Evolutionary conservation across 163 green algal genomes (phyloP).

Genomic region (Prototheca cutis): DNA sequence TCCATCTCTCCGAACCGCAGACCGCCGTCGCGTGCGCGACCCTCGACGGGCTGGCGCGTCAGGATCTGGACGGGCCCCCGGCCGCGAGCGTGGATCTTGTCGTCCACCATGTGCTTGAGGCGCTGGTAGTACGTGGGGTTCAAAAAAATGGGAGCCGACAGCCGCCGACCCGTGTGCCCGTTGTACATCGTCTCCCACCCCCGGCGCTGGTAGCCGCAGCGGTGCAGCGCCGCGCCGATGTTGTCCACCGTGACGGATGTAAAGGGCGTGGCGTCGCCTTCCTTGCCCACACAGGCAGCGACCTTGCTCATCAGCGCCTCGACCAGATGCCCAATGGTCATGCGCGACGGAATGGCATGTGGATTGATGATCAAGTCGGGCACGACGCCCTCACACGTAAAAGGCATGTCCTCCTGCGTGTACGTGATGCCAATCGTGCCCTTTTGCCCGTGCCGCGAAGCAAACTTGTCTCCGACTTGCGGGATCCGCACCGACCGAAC

Average conservation of each 20-base stretch:
- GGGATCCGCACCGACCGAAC: slow-evolving; percentile 82
- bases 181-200: slow-evolving; percentile 97
- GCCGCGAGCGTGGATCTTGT: slow-evolving; percentile 81
- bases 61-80: slow-evolving; percentile 87
- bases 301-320: slow-evolving; percentile 95
- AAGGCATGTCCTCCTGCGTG: slow-evolving; percentile 91
- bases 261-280: slow-evolving; percentile 97
- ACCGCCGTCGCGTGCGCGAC: slow-evolving; percentile 81
- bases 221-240: slow-evolving; percentile 67
- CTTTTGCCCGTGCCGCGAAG: slow-evolving; percentile 95
- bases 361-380: slow-evolving; percentile 99
- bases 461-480: slow-evolving; percentile 97
- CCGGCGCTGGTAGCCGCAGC: slow-evolving; percentile 80
- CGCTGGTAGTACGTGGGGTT: slow-evolving; percentile 99
- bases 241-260: slow-evolving; percentile 91
- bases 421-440: slow-evolving; percentile 96
- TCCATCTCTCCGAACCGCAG: slow-evolving; percentile 98
- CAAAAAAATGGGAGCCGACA: slow-evolving; percentile 89
- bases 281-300: slow-evolving; percentile 60
- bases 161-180: slow-evolving; percentile 73
- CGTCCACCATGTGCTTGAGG: slow-evolving; percentile 99
- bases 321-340: slow-evolving; percentile 97
- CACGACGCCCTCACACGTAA: slow-evolving; percentile 77
- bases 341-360: slow-evolving; percentile 93
- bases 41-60: slow-evolving; percentile 93